phyloP scores from a whole-genome alignment of 768 basidiomycete species.

The Phallus indusiatus region DNA sequence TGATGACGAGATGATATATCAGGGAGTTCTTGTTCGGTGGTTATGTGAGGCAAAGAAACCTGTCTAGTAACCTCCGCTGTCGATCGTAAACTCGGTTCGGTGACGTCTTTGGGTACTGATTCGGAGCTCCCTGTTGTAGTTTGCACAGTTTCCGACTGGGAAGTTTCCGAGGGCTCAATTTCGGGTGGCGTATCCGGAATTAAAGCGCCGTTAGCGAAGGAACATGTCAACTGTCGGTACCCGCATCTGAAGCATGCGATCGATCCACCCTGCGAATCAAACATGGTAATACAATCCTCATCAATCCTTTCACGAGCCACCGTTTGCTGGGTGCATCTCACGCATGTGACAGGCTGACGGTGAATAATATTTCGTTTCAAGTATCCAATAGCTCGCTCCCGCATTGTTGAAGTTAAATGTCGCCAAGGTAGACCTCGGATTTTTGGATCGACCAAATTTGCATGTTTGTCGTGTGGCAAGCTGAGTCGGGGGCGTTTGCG shows the following conservation, averaged over 20 bases:
- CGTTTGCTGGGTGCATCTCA: background rate
- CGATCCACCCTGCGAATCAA: background rate
- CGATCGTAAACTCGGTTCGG: no score
- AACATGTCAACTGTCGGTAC: background rate
- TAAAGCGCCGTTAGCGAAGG: background rate
- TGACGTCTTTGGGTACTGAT: no score
- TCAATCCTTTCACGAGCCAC: background rate
- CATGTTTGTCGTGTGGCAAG: background rate
- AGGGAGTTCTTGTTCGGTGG: no score
- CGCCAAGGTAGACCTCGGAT: background rate
- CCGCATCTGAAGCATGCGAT: background rate
- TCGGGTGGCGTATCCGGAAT: background rate
- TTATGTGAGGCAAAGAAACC: no score
- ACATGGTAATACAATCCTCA: background rate
- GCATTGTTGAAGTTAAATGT: background rate
- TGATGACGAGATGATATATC: no score
- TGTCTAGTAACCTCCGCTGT: no score
- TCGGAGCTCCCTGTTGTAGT: no score
- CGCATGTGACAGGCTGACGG: background rate
- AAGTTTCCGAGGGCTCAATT: background rate
- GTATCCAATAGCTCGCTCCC: background rate
- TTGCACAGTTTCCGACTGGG: background rate
- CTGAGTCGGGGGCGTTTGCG: background rate
- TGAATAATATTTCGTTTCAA: background rate
- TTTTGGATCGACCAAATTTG: background rate